Evolutionary conservation across 176 grass and related monocot species (phyloP).

Genomic region (Elaeis guineensis): DNA sequence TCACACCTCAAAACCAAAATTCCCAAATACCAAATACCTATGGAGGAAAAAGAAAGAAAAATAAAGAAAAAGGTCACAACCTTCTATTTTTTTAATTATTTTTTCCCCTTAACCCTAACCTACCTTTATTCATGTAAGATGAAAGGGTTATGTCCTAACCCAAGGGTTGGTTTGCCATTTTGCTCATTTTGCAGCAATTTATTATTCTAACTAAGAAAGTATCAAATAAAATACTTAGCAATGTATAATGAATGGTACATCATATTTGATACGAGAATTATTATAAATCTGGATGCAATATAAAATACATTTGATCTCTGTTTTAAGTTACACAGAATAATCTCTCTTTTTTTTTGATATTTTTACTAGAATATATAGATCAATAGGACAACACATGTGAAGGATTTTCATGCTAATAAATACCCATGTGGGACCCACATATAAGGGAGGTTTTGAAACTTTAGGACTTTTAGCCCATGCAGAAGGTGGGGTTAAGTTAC

Average conservation of each 20-base stretch:
- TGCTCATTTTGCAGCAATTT: not conserved
- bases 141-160: slow-evolving; percentile 3
- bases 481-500: too few relatives aligned
- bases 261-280: too few relatives aligned
- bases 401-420: not conserved
- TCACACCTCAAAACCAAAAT: slow-evolving; percentile 1
- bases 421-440: not conserved
- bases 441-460: slow-evolving; percentile 1
- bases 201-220: too few relatives aligned
- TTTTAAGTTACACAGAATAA: too few relatives aligned
- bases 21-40: slow-evolving; percentile 23
- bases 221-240: too few relatives aligned
- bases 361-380: slow-evolving; percentile 1
- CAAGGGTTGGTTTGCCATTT: slow-evolving; percentile 40
- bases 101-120: slow-evolving; percentile 8
- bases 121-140: slow-evolving; percentile 33
- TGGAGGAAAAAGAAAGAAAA: slow-evolving; percentile 1
- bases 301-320: too few relatives aligned
- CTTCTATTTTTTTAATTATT: slow-evolving; percentile 2
- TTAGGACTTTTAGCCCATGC: not conserved
- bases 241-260: too few relatives aligned
- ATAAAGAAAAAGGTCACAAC: slow-evolving; percentile 8
- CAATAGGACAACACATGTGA: not conserved
- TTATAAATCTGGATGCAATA: too few relatives aligned
- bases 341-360: not conserved